Percentiles rank a stretch among this genome's conserved stretches.
Conservation (phyloP, 108 stramenopile species). For the Pseudonitzschia delicatissima region DNA sequence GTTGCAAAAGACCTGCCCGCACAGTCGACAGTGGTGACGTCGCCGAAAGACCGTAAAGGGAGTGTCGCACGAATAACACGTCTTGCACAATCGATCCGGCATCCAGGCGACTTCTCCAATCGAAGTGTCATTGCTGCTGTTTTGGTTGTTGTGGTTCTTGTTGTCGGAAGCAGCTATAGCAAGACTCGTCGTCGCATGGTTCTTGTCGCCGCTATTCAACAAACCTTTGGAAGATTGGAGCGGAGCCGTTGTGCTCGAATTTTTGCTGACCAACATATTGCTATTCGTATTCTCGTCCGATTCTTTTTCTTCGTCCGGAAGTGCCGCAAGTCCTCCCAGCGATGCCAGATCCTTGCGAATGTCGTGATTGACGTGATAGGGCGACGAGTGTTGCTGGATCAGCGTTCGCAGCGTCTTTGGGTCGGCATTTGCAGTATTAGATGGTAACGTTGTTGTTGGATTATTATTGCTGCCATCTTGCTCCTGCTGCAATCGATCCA, state of each 20-base stretch:
- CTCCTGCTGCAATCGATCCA: neutral
- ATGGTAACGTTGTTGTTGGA: neutral
- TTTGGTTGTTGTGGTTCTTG: neutral
- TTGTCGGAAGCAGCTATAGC: too few species aligned
- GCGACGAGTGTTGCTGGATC: neutral
- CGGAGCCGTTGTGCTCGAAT: neutral
- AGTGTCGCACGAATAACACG: conserved; percentile 90
- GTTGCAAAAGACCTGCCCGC: conserved; percentile 97
- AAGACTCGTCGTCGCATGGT: neutral
- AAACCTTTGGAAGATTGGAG: too few species aligned
- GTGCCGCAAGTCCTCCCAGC: neutral
- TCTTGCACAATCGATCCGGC: conserved; percentile 91
- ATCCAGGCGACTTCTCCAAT: conserved; percentile 61
- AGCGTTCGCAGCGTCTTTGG: neutral
- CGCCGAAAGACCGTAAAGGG: conserved; percentile 94
- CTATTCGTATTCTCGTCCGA: neutral
- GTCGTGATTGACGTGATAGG: neutral
- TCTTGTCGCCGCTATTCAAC: neutral
- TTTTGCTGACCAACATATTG: neutral
- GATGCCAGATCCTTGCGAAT: neutral
- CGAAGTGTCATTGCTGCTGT: neutral
- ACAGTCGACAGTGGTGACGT: conserved; percentile 96
- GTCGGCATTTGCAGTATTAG: neutral
- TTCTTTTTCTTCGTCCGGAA: conserved; percentile 8
- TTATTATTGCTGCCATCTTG: neutral